A percentile compares a stretch with the other conserved stretches of the same genome.
Evolutionary conservation across 2,329 filamentous ascomycete species (phyloP).

Genomic region (Macroventuria anomochaeta): DNA sequence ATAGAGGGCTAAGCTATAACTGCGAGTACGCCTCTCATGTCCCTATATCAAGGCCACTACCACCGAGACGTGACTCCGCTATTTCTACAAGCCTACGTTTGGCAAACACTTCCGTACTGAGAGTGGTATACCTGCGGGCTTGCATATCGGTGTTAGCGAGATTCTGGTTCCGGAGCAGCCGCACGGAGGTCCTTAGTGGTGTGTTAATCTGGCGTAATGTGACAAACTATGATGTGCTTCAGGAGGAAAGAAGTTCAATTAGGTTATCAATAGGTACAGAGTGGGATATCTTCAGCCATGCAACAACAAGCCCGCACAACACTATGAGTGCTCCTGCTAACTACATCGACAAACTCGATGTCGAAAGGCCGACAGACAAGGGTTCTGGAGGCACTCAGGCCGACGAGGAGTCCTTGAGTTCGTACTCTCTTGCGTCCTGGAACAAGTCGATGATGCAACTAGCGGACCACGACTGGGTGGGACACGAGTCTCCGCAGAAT

Average conservation of each 20-base stretch:
- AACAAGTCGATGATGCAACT: slow-evolving; percentile 95
- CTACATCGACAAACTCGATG: neutral
- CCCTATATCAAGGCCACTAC: neutral
- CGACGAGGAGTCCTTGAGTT: slow-evolving; percentile 25
- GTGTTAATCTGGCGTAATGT: neutral
- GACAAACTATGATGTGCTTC: neutral
- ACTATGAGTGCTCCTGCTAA: neutral
- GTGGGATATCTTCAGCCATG: neutral
- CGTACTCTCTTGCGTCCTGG: slow-evolving; percentile 73
- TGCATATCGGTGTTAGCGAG: no score
- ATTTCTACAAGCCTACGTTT: neutral
- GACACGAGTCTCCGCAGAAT: slow-evolving; percentile 87
- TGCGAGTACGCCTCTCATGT: neutral
- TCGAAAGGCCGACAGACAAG: neutral
- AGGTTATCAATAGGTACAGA: slow-evolving; percentile 3
- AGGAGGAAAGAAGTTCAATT: neutral
- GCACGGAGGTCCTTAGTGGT: no score
- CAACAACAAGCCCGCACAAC: neutral
- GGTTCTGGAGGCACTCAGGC: neutral
- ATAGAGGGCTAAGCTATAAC: slow-evolving; percentile 10
- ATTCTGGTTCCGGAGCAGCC: no score
- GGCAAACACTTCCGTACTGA: neutral
- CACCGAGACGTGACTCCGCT: slow-evolving; percentile 4
- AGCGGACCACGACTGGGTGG: slow-evolving; percentile 96
- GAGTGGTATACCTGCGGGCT: no score